A percentile compares a stretch with the other conserved stretches of the same genome.
Conservation (phyloP, 768 basidiomycete genomes). For the Albatrellus ellisii region DNA sequence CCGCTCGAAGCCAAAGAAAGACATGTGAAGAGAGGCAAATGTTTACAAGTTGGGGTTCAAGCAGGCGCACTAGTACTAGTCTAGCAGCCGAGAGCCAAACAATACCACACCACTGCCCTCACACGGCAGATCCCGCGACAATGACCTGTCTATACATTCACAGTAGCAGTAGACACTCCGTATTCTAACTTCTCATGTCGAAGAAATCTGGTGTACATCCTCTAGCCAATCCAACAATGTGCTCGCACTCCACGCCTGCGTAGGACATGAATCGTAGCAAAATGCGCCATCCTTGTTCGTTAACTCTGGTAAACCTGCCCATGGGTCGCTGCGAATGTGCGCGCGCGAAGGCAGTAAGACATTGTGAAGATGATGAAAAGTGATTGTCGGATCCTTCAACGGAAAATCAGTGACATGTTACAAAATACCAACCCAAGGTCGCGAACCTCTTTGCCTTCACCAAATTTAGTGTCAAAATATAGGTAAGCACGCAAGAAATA, state of each 20-base stretch:
- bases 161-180: not conserved
- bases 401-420: conserved; percentile 6
- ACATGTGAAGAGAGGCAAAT: conserved; percentile 29
- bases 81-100: conserved; percentile 4
- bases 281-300: conserved; percentile 76
- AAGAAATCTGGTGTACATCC: conserved; percentile 38
- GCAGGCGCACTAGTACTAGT: too few relatives aligned
- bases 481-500: conserved; percentile 93
- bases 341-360: conserved; percentile 56
- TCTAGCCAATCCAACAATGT: conserved; percentile 85
- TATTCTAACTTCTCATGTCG: not conserved
- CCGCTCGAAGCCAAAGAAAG: conserved; percentile 71
- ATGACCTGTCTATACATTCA: not conserved
- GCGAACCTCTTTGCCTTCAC: conserved; percentile 49
- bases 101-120: conserved; percentile 4
- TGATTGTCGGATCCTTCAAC: conserved; percentile 48
- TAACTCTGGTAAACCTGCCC: conserved; percentile 90
- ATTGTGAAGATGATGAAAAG: conserved; percentile 70
- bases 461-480: conserved; percentile 65
- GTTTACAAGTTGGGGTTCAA: not conserved
- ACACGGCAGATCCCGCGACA: not conserved
- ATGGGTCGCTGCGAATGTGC: conserved; percentile 70
- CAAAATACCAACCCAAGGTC: not conserved
- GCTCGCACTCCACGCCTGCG: conserved; percentile 95
- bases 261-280: conserved; percentile 82